phyloP scores from a whole-genome alignment of 2,329 filamentous ascomycete species.

The Scedosporium apiospermum region DNA sequence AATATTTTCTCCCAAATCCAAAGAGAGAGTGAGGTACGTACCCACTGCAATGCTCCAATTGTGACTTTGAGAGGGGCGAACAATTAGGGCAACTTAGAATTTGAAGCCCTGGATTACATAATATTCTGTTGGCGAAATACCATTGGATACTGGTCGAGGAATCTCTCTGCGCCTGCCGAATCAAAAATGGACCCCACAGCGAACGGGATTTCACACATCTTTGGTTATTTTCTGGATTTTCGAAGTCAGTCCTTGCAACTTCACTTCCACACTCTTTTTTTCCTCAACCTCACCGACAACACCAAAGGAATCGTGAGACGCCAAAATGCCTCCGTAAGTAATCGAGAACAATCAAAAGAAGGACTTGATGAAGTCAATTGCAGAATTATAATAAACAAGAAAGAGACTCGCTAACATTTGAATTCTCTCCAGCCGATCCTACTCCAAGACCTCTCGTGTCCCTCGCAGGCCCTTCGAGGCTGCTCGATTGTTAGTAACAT shows the following conservation, averaged over 20 bases:
- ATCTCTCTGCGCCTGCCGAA: background rate
- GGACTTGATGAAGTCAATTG: background rate
- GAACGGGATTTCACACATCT: background rate
- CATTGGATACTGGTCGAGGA: background rate
- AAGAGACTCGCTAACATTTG: slow-evolving; percentile 10
- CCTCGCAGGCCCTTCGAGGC: slow-evolving; percentile 97
- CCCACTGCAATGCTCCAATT: background rate
- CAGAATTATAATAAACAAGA: background rate
- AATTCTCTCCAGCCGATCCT: slow-evolving; percentile 34
- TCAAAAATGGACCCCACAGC: background rate
- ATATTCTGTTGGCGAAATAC: background rate
- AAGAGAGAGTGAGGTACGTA: background rate
- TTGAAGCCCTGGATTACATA: slow-evolving; percentile 4
- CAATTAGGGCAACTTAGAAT: slow-evolving; percentile 1
- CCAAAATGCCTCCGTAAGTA: slow-evolving; percentile 35
- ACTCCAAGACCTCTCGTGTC: slow-evolving; percentile 99
- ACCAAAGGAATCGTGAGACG: slow-evolving; percentile 15
- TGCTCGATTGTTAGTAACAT: slow-evolving; percentile 93
- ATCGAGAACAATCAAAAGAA: background rate
- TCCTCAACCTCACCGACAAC: slow-evolving; percentile 13
- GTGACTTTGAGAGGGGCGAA: background rate
- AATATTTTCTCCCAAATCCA: background rate
- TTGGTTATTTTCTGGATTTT: slow-evolving; percentile 10
- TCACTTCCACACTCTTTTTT: slow-evolving; percentile 7
- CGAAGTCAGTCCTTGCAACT: slow-evolving; percentile 8